Percentiles rank a stretch among this genome's conserved stretches.
Evolutionary conservation across 2,329 filamentous ascomycete species (phyloP).

Genomic region (Scolecobasidium constrictum): DNA sequence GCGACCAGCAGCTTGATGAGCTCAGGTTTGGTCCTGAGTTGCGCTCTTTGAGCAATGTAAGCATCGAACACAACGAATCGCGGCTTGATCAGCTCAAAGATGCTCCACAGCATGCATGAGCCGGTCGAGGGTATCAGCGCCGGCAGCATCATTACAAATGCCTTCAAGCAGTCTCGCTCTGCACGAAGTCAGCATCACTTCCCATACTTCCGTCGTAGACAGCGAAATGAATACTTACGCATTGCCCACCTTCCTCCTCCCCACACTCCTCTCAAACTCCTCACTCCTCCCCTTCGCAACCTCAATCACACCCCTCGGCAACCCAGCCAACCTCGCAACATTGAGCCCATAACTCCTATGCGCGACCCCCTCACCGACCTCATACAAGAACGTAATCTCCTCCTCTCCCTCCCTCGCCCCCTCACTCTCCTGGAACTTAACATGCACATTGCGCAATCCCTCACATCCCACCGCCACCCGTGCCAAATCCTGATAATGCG

Average conservation of each 20-base stretch:
- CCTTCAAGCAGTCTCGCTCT: too few relatives aligned
- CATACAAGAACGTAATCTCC: constrained; percentile 89
- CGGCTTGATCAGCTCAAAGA: too few relatives aligned
- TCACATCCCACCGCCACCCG: constrained; percentile 53
- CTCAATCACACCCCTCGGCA: constrained; percentile 68
- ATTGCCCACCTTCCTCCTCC: neutral
- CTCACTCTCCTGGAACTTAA: constrained; percentile 67
- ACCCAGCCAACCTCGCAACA: constrained; percentile 62
- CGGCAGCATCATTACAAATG: too few relatives aligned
- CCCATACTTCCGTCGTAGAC: too few relatives aligned
- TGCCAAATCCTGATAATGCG: constrained; percentile 86
- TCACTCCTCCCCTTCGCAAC: constrained; percentile 68
- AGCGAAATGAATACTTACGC: constrained; percentile 8
- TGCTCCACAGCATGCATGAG: too few relatives aligned
- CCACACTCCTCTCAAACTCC: constrained; percentile 59
- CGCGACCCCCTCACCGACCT: constrained; percentile 81
- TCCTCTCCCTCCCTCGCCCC: constrained; percentile 54
- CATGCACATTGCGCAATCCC: constrained; percentile 82
- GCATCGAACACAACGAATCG: too few relatives aligned
- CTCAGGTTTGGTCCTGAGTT: too few relatives aligned
- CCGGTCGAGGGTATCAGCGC: too few relatives aligned
- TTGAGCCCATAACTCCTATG: constrained; percentile 73
- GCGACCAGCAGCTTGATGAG: too few relatives aligned
- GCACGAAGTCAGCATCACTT: too few relatives aligned
- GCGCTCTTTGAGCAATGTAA: too few relatives aligned